Evolutionary conservation across 805 yeast genomes (phyloP).

Genomic region (Dipodascus geniculatus): DNA sequence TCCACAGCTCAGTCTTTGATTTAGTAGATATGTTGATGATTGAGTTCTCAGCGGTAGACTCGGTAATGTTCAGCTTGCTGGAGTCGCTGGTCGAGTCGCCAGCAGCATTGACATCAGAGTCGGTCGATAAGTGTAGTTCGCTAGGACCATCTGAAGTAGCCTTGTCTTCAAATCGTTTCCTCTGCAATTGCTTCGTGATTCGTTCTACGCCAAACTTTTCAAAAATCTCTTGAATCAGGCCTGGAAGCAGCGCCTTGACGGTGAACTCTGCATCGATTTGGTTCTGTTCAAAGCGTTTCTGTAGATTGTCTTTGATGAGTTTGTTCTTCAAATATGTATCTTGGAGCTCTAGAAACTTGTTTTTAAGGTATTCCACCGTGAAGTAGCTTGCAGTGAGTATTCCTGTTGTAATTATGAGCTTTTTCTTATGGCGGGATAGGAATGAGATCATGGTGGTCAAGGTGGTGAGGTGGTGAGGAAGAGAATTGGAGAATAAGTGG

Average conservation of each 20-base stretch:
- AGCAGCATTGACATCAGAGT: neutral
- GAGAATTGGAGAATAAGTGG: neutral
- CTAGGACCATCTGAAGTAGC: slow-evolving; percentile 22
- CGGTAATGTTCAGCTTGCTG: neutral
- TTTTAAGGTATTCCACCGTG: slow-evolving; percentile 31
- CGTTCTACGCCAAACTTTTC: slow-evolving; percentile 57
- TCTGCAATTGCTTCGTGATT: slow-evolving; percentile 57
- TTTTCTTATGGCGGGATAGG: slow-evolving; percentile 33
- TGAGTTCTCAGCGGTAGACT: neutral
- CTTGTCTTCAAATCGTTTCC: slow-evolving; percentile 32
- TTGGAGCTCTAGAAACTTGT: slow-evolving; percentile 39
- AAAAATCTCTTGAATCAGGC: slow-evolving; percentile 52
- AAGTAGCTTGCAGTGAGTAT: slow-evolving; percentile 35
- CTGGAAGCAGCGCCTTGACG: slow-evolving; percentile 70
- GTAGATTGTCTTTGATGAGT: slow-evolving; percentile 54
- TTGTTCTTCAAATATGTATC: slow-evolving; percentile 43
- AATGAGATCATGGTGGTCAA: slow-evolving; percentile 21
- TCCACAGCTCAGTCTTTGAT: slow-evolving; percentile 68
- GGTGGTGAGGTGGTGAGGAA: too few species aligned
- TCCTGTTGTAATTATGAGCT: slow-evolving; percentile 34
- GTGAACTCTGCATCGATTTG: slow-evolving; percentile 85
- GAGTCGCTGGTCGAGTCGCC: too few species aligned
- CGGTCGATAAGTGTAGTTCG: too few species aligned
- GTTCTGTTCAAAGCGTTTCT: slow-evolving; percentile 78
- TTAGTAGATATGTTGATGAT: slow-evolving; percentile 13